Evolutionary conservation across 73 alveolate species (phyloP).

Genomic region (Uronychia binucleata): DNA sequence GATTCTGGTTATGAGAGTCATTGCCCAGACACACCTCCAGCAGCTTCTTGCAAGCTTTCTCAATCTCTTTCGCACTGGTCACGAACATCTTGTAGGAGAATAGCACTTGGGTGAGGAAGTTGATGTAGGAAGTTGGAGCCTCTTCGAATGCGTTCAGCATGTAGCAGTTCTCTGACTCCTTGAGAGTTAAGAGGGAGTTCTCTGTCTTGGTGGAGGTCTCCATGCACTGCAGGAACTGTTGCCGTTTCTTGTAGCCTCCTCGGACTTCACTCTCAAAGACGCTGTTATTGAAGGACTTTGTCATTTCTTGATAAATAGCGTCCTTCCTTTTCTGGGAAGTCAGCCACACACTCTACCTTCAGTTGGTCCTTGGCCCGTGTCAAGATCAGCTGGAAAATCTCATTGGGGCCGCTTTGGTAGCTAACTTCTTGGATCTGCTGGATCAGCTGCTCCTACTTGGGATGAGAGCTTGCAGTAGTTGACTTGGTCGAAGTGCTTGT

Average conservation of each 20-base stretch:
- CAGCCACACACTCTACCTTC: not conserved
- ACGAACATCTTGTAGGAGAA: not conserved
- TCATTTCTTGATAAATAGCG: not conserved
- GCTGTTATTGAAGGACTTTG: not conserved
- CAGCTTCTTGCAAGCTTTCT: not conserved
- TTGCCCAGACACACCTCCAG: not conserved
- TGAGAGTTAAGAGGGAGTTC: not conserved
- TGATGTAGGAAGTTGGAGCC: not conserved
- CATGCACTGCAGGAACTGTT: not conserved
- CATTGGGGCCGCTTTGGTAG: not conserved
- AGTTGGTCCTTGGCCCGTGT: not conserved
- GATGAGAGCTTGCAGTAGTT: not conserved
- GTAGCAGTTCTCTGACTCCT: not conserved
- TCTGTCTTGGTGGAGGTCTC: not conserved
- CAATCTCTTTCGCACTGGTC: not conserved
- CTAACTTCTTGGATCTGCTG: not conserved
- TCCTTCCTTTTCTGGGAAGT: not conserved
- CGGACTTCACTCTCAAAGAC: conserved; percentile 1
- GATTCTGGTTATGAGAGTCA: not conserved
- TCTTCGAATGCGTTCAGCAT: not conserved
- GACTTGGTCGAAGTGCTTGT: not conserved
- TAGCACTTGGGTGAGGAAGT: not conserved
- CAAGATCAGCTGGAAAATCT: not conserved
- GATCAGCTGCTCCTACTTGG: not conserved
- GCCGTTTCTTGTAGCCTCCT: not conserved